Base-by-base conservation (phyloP, 1,284 basidiomycete genomes). In the Wallemia mellicola region DNA sequence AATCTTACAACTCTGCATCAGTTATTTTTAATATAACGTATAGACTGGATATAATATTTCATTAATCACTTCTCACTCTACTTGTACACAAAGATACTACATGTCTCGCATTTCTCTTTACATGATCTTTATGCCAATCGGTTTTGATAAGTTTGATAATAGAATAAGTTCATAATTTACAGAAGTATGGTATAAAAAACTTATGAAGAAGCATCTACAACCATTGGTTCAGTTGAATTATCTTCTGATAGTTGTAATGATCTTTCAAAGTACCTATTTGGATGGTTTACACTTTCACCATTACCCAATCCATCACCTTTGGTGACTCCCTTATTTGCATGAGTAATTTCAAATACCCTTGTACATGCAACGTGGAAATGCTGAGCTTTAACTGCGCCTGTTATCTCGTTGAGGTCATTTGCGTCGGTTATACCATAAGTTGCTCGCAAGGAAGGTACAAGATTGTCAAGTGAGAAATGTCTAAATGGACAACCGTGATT, bases 351-450 rank as follows among this genome's bases (percentile, higher is more conserved):
- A 70, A 91, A 98, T 30, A 98, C 84, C 19, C 91, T 77, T 22
- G 94, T 98, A 71, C 94, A 99, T 2, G 91, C 94, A 57, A 98
- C 82, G 68, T 99, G 92, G 69, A 82, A 95, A 68, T 94, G 88
- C 1, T 77, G 74, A 17, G 74, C 75, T 69, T 89, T 89, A 61
- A 94, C 86, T 14, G 77, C 78, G 57, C 76, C 74, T 73, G 88
- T 76, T 63, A 98, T 81, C 67, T 98, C 94, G n/a, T 80, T 78
- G 64, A 91, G 72, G 66, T 96, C 86, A 2, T 64, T 76, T 72
- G 60, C 83, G 26, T 81, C 78, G 63, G 77, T 76, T 19, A 79
- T 74, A 24, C 78, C 77, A 68, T 92, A 94, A 58, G 78, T 74
- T 3, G 81, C 76, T 7, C 83, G 71, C 32, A 99, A 75, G 48